Conservation (phyloP, 2,329 filamentous ascomycete species). For the Aspergillus sp. region DNA sequence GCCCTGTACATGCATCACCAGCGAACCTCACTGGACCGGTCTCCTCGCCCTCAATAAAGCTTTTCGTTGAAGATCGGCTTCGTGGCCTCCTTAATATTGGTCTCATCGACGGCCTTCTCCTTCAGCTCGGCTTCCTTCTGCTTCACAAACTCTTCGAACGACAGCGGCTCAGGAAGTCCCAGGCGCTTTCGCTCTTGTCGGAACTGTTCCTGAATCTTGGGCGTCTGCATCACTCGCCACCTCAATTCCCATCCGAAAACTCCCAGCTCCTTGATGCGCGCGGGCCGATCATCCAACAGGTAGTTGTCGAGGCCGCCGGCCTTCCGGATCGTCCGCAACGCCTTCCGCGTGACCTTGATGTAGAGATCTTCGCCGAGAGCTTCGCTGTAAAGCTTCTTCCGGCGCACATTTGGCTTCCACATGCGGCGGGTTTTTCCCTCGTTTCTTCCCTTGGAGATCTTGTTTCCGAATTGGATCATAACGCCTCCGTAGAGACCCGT, state of each 20-base stretch:
- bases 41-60: constrained; percentile 20
- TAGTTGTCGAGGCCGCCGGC: constrained; percentile 90
- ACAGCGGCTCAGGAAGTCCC: constrained; percentile 57
- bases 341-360: constrained; percentile 46
- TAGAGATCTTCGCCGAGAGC: constrained; percentile 42
- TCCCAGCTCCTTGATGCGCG: constrained; percentile 79
- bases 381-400: constrained; percentile 46
- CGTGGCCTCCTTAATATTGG: constrained; percentile 32
- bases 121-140: constrained; percentile 39
- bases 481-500: constrained; percentile 47
- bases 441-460: constrained; percentile 49
- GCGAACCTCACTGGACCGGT: not conserved
- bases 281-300: constrained; percentile 74
- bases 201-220: constrained; percentile 64
- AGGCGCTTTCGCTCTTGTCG: constrained; percentile 62
- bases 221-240: constrained; percentile 84
- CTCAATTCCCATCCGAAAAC: constrained; percentile 86
- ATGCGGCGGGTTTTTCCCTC: constrained; percentile 48
- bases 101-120: constrained; percentile 35
- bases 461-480: constrained; percentile 49
- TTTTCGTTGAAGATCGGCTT: constrained; percentile 30
- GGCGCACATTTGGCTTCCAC: constrained; percentile 50
- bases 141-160: constrained; percentile 43
- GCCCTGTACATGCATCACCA: not conserved
- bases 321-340: constrained; percentile 65